These are phyloP conservation scores for Globisporangium viniferum DNA, from an alignment of 352 stramenopile genomes.

Conservation along the genomic window DNA sequence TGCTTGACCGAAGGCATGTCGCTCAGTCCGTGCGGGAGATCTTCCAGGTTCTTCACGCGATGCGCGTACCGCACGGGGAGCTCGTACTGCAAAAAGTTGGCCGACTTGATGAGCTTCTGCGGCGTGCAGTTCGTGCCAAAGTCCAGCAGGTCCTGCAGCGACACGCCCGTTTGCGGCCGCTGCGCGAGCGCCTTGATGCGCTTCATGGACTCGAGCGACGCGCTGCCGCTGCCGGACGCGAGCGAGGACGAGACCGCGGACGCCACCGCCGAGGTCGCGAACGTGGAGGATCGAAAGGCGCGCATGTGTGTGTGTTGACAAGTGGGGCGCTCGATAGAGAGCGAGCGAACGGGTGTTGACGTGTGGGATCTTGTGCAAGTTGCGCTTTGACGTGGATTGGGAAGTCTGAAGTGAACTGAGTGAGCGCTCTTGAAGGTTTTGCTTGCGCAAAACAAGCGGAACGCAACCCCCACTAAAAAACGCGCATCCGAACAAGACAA, in stretches of 20 bases:
- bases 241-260: slow-evolving; percentile 3
- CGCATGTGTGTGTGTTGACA: slow-evolving; percentile 5
- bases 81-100: slow-evolving; percentile 97
- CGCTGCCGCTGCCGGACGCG: background rate
- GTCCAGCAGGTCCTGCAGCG: slow-evolving; percentile 85
- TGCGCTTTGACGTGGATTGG: slow-evolving; percentile 4
- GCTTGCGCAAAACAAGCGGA: slow-evolving; percentile 5
- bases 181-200: slow-evolving; percentile 68
- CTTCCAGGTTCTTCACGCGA: slow-evolving; percentile 93
- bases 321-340: background rate
- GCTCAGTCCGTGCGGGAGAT: slow-evolving; percentile 92
- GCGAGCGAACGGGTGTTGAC: background rate
- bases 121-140: slow-evolving; percentile 80
- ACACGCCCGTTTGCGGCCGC: slow-evolving; percentile 83
- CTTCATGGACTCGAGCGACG: slow-evolving; percentile 25
- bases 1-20: slow-evolving; percentile 93
- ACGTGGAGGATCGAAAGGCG: slow-evolving; percentile 16
- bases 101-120: slow-evolving; percentile 89
- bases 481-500: background rate
- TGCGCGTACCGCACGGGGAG: slow-evolving; percentile 98
- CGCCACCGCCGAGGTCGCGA: slow-evolving; percentile 12
- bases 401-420: slow-evolving; percentile 3
- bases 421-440: background rate
- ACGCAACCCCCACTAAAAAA: background rate
- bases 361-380: slow-evolving; percentile 6